phyloP scores from a whole-genome alignment of 768 basidiomycete species.

The Hypsizygus marmoreus region DNA sequence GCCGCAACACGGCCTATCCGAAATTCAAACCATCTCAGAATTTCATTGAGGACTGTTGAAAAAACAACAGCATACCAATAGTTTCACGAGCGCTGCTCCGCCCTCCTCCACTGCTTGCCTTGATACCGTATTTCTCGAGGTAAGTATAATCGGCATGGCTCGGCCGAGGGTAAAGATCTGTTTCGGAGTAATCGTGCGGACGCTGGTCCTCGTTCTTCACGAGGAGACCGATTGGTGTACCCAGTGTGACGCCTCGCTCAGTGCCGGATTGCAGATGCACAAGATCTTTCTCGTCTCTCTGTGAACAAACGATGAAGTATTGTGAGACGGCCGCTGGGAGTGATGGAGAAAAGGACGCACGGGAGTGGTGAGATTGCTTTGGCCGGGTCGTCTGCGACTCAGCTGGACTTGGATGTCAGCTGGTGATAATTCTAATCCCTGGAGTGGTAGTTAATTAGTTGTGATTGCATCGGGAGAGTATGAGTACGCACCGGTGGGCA shows the following conservation, averaged over 20 bases:
- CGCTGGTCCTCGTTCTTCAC: slow-evolving; percentile 98
- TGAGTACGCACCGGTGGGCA: slow-evolving; percentile 80
- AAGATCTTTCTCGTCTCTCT: slow-evolving; percentile 95
- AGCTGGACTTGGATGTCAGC: slow-evolving; percentile 91
- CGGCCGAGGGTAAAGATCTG: slow-evolving; percentile 95
- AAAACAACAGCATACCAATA: slow-evolving; percentile 59
- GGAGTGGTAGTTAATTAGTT: slow-evolving; percentile 6
- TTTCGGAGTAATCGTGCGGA: slow-evolving; percentile 98
- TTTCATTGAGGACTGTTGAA: not conserved
- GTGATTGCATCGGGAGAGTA: slow-evolving; percentile 1
- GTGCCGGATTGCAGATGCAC: slow-evolving; percentile 93
- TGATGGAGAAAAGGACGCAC: slow-evolving; percentile 46
- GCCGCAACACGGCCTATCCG: slow-evolving; percentile 88
- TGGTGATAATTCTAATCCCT: slow-evolving; percentile 83
- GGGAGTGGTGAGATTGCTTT: slow-evolving; percentile 95
- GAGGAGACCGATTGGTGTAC: slow-evolving; percentile 95
- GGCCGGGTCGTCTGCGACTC: slow-evolving; percentile 89
- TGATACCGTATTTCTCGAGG: slow-evolving; percentile 94
- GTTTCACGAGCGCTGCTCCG: slow-evolving; percentile 95
- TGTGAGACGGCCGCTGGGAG: not conserved
- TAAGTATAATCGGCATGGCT: slow-evolving; percentile 99
- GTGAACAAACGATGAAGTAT: slow-evolving; percentile 3
- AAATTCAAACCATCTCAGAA: slow-evolving; percentile 7
- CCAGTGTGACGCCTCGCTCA: slow-evolving; percentile 93
- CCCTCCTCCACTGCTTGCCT: slow-evolving; percentile 96